Evolutionary conservation across 768 basidiomycete species (phyloP), one percentile per base, ranked within the genome.

Genomic region (Phaeotremella skinneri): DNA sequence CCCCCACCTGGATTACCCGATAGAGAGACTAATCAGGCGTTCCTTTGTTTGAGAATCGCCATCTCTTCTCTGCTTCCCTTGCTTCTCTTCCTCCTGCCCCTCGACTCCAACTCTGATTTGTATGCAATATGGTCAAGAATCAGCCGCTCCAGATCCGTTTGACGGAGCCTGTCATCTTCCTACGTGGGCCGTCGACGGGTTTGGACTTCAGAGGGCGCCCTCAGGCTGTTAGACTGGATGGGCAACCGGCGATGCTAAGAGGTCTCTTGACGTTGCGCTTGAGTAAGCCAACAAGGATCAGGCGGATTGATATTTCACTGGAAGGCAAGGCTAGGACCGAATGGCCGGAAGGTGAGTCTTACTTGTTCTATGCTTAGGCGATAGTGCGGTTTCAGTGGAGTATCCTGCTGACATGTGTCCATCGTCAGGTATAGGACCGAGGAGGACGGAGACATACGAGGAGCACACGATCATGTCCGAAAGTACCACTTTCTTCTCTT

Each of bases 311-410:
- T 55, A 80, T 96, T 37, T 84, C 86, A 73, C 78, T 99, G 21
- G 80, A 85, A 45, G 92, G 89, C 2, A 87, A 81, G 58, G 81
- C 86, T 2, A 78, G 81, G 23, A 88, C 86, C 3, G 82, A 85
- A 34, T 96, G 91, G 87, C 85, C 87, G 1, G 91, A 96, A 82
- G 90, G 93, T 91, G 60, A 52, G 81, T 73, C 20, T 23, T 14
- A 13, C 3, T 25, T 26, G 5, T 1, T 13, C n/a, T n/a, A n/a
- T n/a, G n/a, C n/a, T n/a, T n/a, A n/a, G n/a, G n/a, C n/a, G n/a
- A n/a, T n/a, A n/a, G n/a, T n/a, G n/a, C n/a, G n/a, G n/a, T 31
- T 30, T 29, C 20, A 23, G 6, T 37, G 41, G 2, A 21, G 1
- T 37, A 41, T 34, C 20, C 3, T 9, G 43, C 49, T 55, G 14